These are phyloP conservation scores for Inonotus hispidus DNA, from an alignment of 1,284 basidiomycete genomes.

Conservation along the genomic window DNA sequence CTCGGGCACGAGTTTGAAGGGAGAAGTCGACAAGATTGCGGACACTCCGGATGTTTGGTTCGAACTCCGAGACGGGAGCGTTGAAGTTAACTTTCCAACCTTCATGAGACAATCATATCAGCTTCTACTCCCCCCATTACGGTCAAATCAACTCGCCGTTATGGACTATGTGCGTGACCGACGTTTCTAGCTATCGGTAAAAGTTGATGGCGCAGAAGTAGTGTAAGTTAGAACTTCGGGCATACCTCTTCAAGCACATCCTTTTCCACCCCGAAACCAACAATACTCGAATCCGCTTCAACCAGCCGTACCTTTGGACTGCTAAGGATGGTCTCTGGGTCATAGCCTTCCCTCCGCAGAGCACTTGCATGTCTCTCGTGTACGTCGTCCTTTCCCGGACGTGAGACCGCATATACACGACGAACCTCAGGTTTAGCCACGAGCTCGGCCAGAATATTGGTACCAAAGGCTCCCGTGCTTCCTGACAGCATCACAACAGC, in stretches of 20 bases:
- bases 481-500: conserved; percentile 32
- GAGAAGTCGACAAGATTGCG: conserved; percentile 30
- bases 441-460: conserved; percentile 28
- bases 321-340: conserved; percentile 10
- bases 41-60: conserved; percentile 33
- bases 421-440: conserved; percentile 21
- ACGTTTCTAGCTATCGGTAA: not conserved
- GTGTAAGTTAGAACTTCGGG: not conserved
- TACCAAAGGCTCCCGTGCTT: conserved; percentile 32
- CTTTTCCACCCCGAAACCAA: conserved; percentile 2
- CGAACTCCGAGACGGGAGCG: conserved; percentile 30
- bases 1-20: conserved; percentile 19
- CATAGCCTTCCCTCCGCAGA: conserved; percentile 25
- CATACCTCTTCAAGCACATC: not conserved
- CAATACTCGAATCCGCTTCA: conserved; percentile 22
- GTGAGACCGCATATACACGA: conserved; percentile 25
- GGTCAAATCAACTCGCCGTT: conserved; percentile 24
- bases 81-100: conserved; percentile 43
- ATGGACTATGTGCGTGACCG: conserved; percentile 32
- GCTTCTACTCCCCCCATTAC: not conserved
- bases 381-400: conserved; percentile 17
- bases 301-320: conserved; percentile 24
- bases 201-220: not conserved
- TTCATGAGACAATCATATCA: conserved; percentile 8
- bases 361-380: conserved; percentile 23